phyloP scores from a whole-genome alignment of 2,329 filamentous ascomycete species.

The Pezizomycotina sp. region DNA sequence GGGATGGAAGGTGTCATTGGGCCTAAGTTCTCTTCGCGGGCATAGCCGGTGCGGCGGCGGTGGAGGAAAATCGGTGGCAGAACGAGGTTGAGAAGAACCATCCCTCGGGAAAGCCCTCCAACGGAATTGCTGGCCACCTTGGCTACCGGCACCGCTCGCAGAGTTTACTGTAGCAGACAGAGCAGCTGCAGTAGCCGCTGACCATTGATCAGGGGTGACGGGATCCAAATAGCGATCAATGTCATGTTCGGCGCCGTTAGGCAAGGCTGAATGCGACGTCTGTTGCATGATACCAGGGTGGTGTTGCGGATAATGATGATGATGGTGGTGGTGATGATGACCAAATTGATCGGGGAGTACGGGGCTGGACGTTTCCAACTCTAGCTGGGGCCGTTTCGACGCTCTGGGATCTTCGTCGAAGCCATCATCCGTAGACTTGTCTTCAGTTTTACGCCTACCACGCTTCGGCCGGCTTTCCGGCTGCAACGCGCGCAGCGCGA shows the following conservation, averaged over 20 bases:
- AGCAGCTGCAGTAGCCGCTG: slow-evolving; percentile 21
- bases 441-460: slow-evolving; percentile 46
- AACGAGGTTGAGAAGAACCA: slow-evolving; percentile 18
- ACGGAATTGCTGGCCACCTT: slow-evolving; percentile 28
- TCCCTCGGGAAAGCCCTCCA: slow-evolving; percentile 29
- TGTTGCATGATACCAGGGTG: slow-evolving; percentile 14
- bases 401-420: slow-evolving; percentile 28
- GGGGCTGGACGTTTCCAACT: slow-evolving; percentile 16
- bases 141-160: slow-evolving; percentile 8
- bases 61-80: slow-evolving; percentile 14
- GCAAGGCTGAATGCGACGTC: slow-evolving; percentile 20
- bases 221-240: slow-evolving; percentile 20
- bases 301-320: slow-evolving; percentile 19
- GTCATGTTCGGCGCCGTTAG: slow-evolving; percentile 14
- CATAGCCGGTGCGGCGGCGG: slow-evolving; percentile 28
- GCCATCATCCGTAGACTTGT: slow-evolving; percentile 34
- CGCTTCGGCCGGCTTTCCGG: slow-evolving; percentile 54
- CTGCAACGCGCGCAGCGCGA: slow-evolving; percentile 67
- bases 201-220: slow-evolving; percentile 20
- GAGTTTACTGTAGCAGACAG: slow-evolving; percentile 12
- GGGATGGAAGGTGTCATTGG: slow-evolving; percentile 24
- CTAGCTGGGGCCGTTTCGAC: slow-evolving; percentile 23
- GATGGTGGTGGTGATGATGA: slow-evolving; percentile 16
- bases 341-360: too few relatives aligned
- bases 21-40: slow-evolving; percentile 31